Base-by-base conservation (phyloP, 2,329 filamentous ascomycete species). In the Hymenotorrendiella dingleyae region DNA sequence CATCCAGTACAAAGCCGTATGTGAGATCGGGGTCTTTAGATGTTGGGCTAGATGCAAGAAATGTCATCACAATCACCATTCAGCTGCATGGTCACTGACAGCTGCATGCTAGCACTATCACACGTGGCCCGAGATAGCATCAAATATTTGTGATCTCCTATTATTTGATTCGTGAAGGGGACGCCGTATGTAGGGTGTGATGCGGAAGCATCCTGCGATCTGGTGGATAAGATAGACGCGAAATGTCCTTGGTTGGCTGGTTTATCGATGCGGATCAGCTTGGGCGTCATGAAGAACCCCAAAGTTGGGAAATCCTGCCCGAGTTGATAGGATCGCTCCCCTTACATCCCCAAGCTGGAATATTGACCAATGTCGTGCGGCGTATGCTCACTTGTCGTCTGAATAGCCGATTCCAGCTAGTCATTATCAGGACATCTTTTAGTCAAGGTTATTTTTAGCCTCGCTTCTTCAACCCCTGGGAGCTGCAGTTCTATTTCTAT, bases 91-190 rank as follows among this genome's bases (percentile, higher is more conserved):
- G n/a, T 26, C 10, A 30, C n/a, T n/a, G n/a, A n/a, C n/a, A n/a
- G n/a, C n/a, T n/a, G n/a, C n/a, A n/a, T n/a, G 24, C 32, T 19
- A 21, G 14, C 32, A 27, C 22, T 34, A 34, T 34, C 35, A 40
- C 36, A 28, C 26, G 30, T 19, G 9, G n/a, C 30, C 29, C 16
- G 30, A 40, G 42, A 45, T 45, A 45, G 42, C 33, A 45, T 35
- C 30, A 40, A 23, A 36, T 26, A 34, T 36, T 36, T 24, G 36
- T 45, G 30, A 24, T 12, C 12, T 19, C 4, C 19, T 20, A 33
- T 34, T 34, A 12, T 17, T n/a, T n/a, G n/a, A n/a, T n/a, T 26
- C 19, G 17, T 8, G 9, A 12, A 34, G 30, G 19, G 17, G 17
- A 19, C 16, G 30, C 16, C 21, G 17, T 14, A 11, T 21, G 30